Percentiles rank a stretch among this genome's conserved stretches.
phyloP scores from a whole-genome alignment of 208 protist genomes.

The Angomonas deanei region DNA sequence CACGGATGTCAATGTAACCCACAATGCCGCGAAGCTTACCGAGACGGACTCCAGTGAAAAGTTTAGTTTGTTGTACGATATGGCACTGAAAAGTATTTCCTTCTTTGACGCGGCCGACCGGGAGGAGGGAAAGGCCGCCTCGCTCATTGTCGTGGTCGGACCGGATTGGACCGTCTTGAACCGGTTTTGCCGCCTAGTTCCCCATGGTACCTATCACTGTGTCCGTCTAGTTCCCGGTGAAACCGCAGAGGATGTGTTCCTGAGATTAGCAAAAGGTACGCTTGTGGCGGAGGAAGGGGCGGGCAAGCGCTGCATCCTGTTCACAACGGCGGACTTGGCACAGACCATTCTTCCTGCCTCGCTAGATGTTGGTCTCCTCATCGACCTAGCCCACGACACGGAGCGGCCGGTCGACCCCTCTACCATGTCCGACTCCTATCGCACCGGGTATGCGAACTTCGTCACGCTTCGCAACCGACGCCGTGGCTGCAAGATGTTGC shows the following conservation, averaged over 20 bases:
- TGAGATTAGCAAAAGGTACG: slow-evolving; percentile 1
- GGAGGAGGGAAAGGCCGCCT: slow-evolving; percentile 9
- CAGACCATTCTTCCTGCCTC: slow-evolving; percentile 61
- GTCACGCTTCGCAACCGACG: slow-evolving; percentile 46
- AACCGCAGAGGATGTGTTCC: slow-evolving; percentile 10
- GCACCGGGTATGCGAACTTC: slow-evolving; percentile 55
- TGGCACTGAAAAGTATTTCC: slow-evolving; percentile 44
- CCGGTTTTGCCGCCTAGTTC: not conserved
- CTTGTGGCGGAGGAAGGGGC: not conserved
- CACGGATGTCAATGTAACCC: slow-evolving; percentile 74
- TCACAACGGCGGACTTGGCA: slow-evolving; percentile 52
- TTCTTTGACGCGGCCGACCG: slow-evolving; percentile 62
- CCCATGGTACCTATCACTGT: not conserved
- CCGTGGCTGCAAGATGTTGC: slow-evolving; percentile 24
- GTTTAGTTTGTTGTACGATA: slow-evolving; percentile 46
- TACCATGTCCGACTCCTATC: slow-evolving; percentile 31
- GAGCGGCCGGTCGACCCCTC: slow-evolving; percentile 36
- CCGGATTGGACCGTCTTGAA: slow-evolving; percentile 13
- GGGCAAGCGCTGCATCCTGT: slow-evolving; percentile 33
- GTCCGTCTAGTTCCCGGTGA: not conserved
- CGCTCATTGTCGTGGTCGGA: slow-evolving; percentile 20
- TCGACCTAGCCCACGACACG: slow-evolving; percentile 71
- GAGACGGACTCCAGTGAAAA: slow-evolving; percentile 61
- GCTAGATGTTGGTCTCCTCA: slow-evolving; percentile 56
- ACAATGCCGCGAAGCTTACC: slow-evolving; percentile 51